These are phyloP conservation scores for Blastobotrys aristatus DNA, from an alignment of 1,139 yeast genomes.

Conservation along the genomic window DNA sequence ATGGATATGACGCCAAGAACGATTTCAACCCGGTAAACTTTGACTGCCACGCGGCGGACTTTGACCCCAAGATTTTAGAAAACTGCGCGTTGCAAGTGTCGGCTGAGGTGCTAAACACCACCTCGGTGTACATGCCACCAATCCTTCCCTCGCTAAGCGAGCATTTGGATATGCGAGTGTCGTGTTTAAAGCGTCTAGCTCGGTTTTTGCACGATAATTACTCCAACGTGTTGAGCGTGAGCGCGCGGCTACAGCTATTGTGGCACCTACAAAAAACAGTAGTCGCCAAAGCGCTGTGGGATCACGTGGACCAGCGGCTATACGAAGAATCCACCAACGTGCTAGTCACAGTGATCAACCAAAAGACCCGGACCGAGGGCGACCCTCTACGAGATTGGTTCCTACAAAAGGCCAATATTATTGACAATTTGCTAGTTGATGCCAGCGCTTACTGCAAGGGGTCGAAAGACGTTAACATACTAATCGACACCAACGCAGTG, in stretches of 20 bases:
- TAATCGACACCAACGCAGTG: constrained; percentile 29
- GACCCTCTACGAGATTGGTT: constrained; percentile 29
- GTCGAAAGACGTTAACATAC: constrained; percentile 13
- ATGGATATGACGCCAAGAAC: constrained; percentile 36
- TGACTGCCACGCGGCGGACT: constrained; percentile 35
- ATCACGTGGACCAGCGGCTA: constrained; percentile 22
- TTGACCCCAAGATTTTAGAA: constrained; percentile 40
- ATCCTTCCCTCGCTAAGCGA: constrained; percentile 40
- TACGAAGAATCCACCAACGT: constrained; percentile 14
- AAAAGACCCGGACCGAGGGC: constrained; percentile 8
- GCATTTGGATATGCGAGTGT: constrained; percentile 42
- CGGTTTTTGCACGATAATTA: constrained; percentile 47
- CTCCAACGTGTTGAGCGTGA: constrained; percentile 34
- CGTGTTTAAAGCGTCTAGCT: constrained; percentile 42
- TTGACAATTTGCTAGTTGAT: constrained; percentile 19
- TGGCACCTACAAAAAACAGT: constrained; percentile 53
- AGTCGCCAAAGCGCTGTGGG: constrained; percentile 51
- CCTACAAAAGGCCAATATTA: constrained; percentile 18
- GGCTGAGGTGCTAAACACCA: constrained; percentile 51
- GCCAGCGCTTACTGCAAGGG: constrained; percentile 15
- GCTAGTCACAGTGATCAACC: constrained; percentile 16
- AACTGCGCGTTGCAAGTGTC: constrained; percentile 48
- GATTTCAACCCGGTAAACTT: constrained; percentile 52
- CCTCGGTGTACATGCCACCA: constrained; percentile 44
- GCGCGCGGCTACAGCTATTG: constrained; percentile 38